Conservation (phyloP, 1,139 yeast species). For the Yamadazyma diddensiae region DNA sequence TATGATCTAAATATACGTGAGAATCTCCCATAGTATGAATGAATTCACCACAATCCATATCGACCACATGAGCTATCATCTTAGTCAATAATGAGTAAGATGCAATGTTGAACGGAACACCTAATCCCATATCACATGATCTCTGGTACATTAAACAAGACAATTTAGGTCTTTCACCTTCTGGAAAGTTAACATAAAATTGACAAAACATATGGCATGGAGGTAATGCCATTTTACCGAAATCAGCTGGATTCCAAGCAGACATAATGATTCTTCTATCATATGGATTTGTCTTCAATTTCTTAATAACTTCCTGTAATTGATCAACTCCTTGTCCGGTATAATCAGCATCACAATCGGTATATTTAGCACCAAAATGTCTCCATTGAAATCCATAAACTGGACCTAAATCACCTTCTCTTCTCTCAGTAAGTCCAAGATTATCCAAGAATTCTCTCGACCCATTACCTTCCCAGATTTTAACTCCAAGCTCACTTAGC, state of each 20-base stretch:
- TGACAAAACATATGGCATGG: constrained; percentile 98
- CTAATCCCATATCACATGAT: constrained; percentile 99
- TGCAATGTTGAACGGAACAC: constrained; percentile 97
- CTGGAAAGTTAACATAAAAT: constrained; percentile 83
- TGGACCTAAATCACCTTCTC: constrained; percentile 96
- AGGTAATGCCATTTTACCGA: constrained; percentile 91
- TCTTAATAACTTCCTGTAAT: constrained; percentile 72
- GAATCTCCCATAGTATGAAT: constrained; percentile 96
- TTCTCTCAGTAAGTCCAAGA: constrained; percentile 72
- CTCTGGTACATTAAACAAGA: constrained; percentile 92
- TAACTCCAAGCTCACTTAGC: constrained; percentile 78
- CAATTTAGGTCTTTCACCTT: constrained; percentile 55
- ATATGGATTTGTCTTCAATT: constrained; percentile 82
- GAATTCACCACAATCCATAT: constrained; percentile 92
- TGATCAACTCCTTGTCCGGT: constrained; percentile 89
- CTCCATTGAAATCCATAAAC: constrained; percentile 99
- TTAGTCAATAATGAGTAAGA: constrained; percentile 88
- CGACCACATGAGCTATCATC: constrained; percentile 94
- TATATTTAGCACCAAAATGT: constrained; percentile 93
- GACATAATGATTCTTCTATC: constrained; percentile 92
- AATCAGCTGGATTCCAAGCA: constrained; percentile 99
- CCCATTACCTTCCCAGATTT: constrained; percentile 99
- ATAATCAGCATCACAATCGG: constrained; percentile 83
- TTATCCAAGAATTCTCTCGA: constrained; percentile 85
- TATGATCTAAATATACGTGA: constrained; percentile 89